A percentile compares a stretch with the other conserved stretches of the same genome.
Conservation (phyloP, 345 rosid species). For the Eucalyptus cloeziana region DNA sequence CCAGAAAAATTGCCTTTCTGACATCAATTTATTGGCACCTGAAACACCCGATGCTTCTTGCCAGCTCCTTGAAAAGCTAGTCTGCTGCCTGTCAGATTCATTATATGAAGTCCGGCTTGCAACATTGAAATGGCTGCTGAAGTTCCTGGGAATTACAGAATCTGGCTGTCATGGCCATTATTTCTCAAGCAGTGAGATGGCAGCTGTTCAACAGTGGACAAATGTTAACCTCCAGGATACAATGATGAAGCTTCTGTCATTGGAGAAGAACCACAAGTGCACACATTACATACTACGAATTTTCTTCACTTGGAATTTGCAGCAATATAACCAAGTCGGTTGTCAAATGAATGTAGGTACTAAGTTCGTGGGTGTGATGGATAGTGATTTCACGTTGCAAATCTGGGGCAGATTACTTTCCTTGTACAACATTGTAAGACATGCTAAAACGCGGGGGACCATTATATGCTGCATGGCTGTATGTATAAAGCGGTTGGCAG, state of each 20-base stretch:
- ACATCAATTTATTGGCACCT: neutral
- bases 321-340: constrained; percentile 31
- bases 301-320: constrained; percentile 71
- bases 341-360: neutral
- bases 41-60: constrained; percentile 18
- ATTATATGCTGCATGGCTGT: constrained; percentile 81
- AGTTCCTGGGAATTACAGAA: constrained; percentile 41
- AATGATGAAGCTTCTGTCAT: constrained; percentile 41
- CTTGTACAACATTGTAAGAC: constrained; percentile 43
- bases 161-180: constrained; percentile 6
- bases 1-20: constrained; percentile 4
- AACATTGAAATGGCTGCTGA: constrained; percentile 80
- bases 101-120: constrained; percentile 85
- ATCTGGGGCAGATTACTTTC: constrained; percentile 60
- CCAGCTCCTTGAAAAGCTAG: constrained; percentile 43
- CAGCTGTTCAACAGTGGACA: constrained; percentile 49
- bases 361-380: constrained; percentile 47
- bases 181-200: constrained; percentile 17
- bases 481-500: constrained; percentile 47
- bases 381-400: constrained; percentile 31
- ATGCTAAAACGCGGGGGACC: constrained; percentile 47
- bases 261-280: constrained; percentile 67
- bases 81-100: constrained; percentile 53
- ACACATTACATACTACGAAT: constrained; percentile 58
- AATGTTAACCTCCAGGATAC: constrained; percentile 46